Evolutionary conservation across 352 stramenopile genomes (phyloP).

Genomic region (Globisporangium camurandrum): DNA sequence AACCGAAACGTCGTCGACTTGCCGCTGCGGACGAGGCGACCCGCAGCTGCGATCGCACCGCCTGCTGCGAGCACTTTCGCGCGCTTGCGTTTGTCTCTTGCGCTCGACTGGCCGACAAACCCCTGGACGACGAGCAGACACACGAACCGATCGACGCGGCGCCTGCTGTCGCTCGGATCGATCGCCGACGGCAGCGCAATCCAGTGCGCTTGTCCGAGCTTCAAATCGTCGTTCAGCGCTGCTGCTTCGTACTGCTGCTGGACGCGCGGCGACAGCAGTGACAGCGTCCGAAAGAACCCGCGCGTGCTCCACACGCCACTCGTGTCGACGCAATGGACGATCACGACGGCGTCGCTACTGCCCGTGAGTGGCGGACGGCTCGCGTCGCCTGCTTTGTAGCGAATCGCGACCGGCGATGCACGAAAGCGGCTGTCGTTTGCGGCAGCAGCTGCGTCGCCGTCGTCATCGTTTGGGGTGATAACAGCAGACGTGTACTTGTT

Average conservation of each 20-base stretch:
- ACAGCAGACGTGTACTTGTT: conserved; percentile 56
- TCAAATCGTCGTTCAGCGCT: conserved; percentile 49
- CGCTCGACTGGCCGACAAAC: conserved; percentile 21
- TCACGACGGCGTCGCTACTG: conserved; percentile 22
- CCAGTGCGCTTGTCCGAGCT: conserved; percentile 63
- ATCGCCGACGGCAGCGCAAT: conserved; percentile 25
- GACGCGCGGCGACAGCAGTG: conserved; percentile 35
- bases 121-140: conserved; percentile 70
- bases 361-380: conserved; percentile 25
- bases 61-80: conserved; percentile 11
- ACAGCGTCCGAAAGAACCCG: conserved; percentile 67
- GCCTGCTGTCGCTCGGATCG: neutral
- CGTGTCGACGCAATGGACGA: conserved; percentile 74
- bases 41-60: neutral
- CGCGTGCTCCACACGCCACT: conserved; percentile 63
- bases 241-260: conserved; percentile 60
- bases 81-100: conserved; percentile 44
- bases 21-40: conserved; percentile 30
- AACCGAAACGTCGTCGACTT: conserved; percentile 64
- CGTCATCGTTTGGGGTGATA: conserved; percentile 13
- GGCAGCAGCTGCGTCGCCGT: neutral
- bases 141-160: conserved; percentile 28
- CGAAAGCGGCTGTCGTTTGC: conserved; percentile 7
- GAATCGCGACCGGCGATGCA: conserved; percentile 11
- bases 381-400: conserved; percentile 53